A percentile compares a stretch with the other conserved stretches of the same genome.
Evolutionary conservation across 1,139 yeast genomes (phyloP).

Genomic region (Hemisphaericaspora lyxosophila): DNA sequence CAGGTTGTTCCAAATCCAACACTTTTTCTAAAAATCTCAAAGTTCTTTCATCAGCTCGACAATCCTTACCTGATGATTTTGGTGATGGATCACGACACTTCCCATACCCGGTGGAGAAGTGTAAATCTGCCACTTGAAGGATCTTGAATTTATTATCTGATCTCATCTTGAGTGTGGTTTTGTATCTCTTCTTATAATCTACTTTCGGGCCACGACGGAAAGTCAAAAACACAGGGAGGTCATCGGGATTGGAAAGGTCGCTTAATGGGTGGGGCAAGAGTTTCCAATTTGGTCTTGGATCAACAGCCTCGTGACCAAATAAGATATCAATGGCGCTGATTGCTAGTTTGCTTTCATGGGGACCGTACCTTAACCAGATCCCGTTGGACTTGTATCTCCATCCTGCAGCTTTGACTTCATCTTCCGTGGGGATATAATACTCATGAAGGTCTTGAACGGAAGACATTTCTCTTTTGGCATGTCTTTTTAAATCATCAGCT

Average conservation of each 20-base stretch:
- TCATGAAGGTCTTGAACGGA: slow-evolving; percentile 24
- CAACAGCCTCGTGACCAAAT: slow-evolving; percentile 71
- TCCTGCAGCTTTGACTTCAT: slow-evolving; percentile 30
- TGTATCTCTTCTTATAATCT: slow-evolving; percentile 23
- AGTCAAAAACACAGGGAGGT: slow-evolving; percentile 30
- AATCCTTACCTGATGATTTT: slow-evolving; percentile 36
- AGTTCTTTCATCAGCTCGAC: slow-evolving; percentile 77
- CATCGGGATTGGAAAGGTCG: slow-evolving; percentile 21
- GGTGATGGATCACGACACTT: slow-evolving; percentile 72
- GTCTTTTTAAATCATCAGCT: background rate
- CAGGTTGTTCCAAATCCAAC: slow-evolving; percentile 72
- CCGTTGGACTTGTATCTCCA: slow-evolving; percentile 38
- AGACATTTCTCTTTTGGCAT: slow-evolving; percentile 18
- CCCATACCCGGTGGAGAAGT: slow-evolving; percentile 77
- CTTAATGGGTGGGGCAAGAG: slow-evolving; percentile 31
- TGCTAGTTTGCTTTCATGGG: slow-evolving; percentile 38
- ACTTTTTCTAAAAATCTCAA: slow-evolving; percentile 58
- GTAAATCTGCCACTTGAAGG: slow-evolving; percentile 84
- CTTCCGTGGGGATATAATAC: slow-evolving; percentile 31
- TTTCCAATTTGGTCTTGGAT: slow-evolving; percentile 76
- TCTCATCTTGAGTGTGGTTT: slow-evolving; percentile 26
- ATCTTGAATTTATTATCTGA: slow-evolving; percentile 62
- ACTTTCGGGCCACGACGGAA: slow-evolving; percentile 24
- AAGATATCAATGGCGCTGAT: slow-evolving; percentile 56
- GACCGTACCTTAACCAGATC: slow-evolving; percentile 33